Conservation (phyloP, 1,139 yeast species). For the Pichia sp. region DNA sequence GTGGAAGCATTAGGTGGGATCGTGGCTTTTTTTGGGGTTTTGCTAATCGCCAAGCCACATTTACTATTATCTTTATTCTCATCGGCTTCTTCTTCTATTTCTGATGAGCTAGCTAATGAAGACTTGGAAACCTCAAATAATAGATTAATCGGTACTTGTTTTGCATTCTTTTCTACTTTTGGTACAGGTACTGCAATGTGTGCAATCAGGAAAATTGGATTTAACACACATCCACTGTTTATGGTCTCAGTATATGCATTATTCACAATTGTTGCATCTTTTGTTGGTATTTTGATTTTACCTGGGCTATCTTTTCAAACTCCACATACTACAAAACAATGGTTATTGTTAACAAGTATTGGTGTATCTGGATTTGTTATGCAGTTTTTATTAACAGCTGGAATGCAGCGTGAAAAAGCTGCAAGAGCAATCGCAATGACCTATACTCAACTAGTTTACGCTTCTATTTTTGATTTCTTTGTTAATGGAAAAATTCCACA, state of each 20-base stretch:
- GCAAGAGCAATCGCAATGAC: constrained; percentile 70
- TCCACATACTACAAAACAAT: constrained; percentile 56
- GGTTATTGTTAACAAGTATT: constrained; percentile 55
- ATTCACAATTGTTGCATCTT: constrained; percentile 50
- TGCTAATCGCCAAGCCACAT: constrained; percentile 77
- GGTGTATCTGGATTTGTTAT: constrained; percentile 78
- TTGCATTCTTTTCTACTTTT: constrained; percentile 63
- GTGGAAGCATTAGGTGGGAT: constrained; percentile 66
- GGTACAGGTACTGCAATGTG: constrained; percentile 73
- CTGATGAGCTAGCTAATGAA: no score
- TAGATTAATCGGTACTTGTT: constrained; percentile 49
- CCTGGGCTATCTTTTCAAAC: constrained; percentile 57
- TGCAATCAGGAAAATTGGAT: constrained; percentile 67
- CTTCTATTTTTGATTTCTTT: constrained; percentile 67
- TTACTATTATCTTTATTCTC: constrained; percentile 42
- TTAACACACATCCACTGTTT: constrained; percentile 69
- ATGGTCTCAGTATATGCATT: constrained; percentile 75
- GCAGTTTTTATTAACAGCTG: constrained; percentile 76
- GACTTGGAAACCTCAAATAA: constrained; percentile 1
- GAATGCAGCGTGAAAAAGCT: constrained; percentile 77
- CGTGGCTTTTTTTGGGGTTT: constrained; percentile 67
- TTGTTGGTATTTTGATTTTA: constrained; percentile 48
- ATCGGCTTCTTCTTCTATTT: constrained; percentile 12
- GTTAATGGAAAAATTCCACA: constrained; percentile 75
- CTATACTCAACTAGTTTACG: constrained; percentile 73